Base-by-base conservation (phyloP, 345 rosid genomes). In the Laguncularia racemosa region DNA sequence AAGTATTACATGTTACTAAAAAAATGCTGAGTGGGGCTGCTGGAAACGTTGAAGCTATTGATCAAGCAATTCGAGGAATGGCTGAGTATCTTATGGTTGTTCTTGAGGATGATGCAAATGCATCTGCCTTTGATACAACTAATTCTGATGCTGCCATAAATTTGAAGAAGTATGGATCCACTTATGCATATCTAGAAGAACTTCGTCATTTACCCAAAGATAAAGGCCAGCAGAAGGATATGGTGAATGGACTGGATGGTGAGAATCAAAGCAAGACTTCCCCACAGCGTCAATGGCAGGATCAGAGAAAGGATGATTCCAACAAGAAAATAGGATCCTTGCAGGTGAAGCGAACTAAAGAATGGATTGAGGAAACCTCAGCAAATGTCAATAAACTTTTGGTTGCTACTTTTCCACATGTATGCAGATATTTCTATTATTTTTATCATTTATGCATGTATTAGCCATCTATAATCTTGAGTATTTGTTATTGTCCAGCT, bases 61-160 rank as follows among this genome's bases (percentile, higher is more conserved):
- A 89, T 71, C 97, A 89, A 58, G 87, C 96, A 65, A 67, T 89
- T 52, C 80, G 95, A 78, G 88, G 84, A 51, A 73, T 92, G 71
- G 88, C 95, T 6, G 98, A 92, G 84, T 86, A 81, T 76, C 86
- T 92, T 58, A 86, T 89, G 84, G 78, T 86, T 70, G 97, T 89
- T 53, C 85, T 92, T 14, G 69, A 77, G 44, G 97, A 86, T 76
- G 84, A 78, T 73, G 79, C 77, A 56, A 89, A 86, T 76, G 52
- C 63, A 59, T 64, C 75, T 48, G 71, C 70, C 57, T 71, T 76
- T 49, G 70, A 67, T 43, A 69, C 47, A 55, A 48, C 66, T 46
- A 71, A 68, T 60, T 63, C 52, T 54, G 38, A 23, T 44, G n/a
- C 50, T 73, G 72, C 66, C 44, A 13, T 64, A 14, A 65, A 70